Conservation (phyloP, 2,329 filamentous ascomycete genomes). For the Penicillium sp. region DNA sequence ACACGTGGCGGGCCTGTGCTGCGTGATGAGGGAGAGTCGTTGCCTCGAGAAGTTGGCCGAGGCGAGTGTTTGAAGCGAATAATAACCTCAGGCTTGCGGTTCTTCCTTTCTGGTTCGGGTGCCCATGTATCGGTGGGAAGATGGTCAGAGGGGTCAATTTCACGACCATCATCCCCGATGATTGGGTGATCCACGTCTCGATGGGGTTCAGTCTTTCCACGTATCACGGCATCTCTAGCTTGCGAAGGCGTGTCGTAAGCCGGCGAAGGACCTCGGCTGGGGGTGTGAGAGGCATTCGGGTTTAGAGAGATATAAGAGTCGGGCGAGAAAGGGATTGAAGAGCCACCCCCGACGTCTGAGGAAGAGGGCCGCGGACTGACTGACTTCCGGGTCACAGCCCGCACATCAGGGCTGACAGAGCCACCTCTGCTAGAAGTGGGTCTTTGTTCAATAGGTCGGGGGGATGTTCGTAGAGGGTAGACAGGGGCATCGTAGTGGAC, state of each 20-base stretch:
- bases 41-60: conserved; percentile 22
- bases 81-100: conserved; percentile 47
- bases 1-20: conserved; percentile 23
- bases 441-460: conserved; percentile 25
- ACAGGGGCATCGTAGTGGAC: conserved; percentile 20
- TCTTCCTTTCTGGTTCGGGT: conserved; percentile 61
- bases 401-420: conserved; percentile 32
- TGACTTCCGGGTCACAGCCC: conserved; percentile 53
- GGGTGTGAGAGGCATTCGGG: conserved; percentile 40
- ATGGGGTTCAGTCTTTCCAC: conserved; percentile 36
- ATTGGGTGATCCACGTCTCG: conserved; percentile 53
- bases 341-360: conserved; percentile 38
- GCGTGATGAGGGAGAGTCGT: conserved; percentile 12
- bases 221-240: conserved; percentile 37
- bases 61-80: conserved; percentile 45
- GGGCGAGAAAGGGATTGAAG: conserved; percentile 56
- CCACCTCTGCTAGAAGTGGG: conserved; percentile 27
- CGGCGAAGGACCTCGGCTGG: conserved; percentile 30
- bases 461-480: conserved; percentile 30
- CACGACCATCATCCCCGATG: conserved; percentile 60
- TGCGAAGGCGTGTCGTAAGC: conserved; percentile 39
- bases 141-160: conserved; percentile 65
- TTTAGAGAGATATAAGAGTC: conserved; percentile 62
- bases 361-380: conserved; percentile 55
- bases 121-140: conserved; percentile 64